A percentile compares a stretch with the other conserved stretches of the same genome.
phyloP scores from a whole-genome alignment of 257 asterid genomes.

The Solanum raphanifolium region DNA sequence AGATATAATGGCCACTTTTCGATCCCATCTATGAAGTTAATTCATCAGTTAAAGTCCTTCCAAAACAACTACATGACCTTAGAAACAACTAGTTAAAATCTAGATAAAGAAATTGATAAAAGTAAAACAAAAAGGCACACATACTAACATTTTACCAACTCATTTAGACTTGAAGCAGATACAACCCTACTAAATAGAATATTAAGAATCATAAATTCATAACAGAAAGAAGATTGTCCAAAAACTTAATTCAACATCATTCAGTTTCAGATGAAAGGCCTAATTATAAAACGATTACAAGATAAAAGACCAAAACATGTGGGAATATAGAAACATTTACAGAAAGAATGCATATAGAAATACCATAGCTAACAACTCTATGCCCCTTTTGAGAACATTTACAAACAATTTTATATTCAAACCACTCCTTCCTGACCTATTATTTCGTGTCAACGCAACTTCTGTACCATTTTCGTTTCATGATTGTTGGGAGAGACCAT shows the following conservation, averaged over 20 bases:
- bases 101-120: not conserved
- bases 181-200: not conserved
- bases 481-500: slow-evolving; percentile 5
- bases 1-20: not conserved
- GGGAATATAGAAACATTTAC: slow-evolving; percentile 25
- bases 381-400: slow-evolving; percentile 11
- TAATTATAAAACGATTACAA: not conserved
- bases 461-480: slow-evolving; percentile 9
- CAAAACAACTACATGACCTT: not conserved
- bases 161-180: not conserved
- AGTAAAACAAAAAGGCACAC: not conserved
- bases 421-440: slow-evolving; percentile 4
- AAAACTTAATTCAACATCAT: not conserved
- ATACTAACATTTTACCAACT: not conserved
- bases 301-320: not conserved
- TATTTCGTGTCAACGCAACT: slow-evolving; percentile 9
- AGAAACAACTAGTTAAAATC: not conserved
- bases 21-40: not conserved
- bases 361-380: slow-evolving; percentile 15
- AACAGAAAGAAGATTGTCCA: not conserved
- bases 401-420: slow-evolving; percentile 22
- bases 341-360: slow-evolving; percentile 36
- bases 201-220: not conserved
- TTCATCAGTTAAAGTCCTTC: not conserved
- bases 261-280: not conserved